Base-by-base conservation (phyloP, 345 rosid species). In the Mangifera indica region DNA sequence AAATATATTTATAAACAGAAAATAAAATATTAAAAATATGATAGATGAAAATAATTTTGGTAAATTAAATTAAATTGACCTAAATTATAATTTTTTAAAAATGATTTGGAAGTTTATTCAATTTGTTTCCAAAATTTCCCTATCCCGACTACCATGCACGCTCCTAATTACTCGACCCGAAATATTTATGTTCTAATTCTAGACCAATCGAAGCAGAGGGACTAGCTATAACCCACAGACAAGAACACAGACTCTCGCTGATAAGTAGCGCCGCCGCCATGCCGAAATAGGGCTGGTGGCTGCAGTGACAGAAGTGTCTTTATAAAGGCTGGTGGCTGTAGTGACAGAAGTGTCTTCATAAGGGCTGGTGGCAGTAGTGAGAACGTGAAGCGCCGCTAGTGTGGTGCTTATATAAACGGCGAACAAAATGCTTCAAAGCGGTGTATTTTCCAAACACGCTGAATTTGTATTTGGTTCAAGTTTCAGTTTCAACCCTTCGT, bases 401-500 rank as follows among this genome's bases (percentile, higher is more conserved):
- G 42, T 37, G 42, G 53, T 49, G 53, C 53, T 37, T 49, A 49
- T 15, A 49, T 15, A 15, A 4, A 5, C 22, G 2, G 68, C n/a
- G 6, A 13, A 14, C 26, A 46, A 63, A 64, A 48, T 49, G 58
- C 74, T 71, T 34, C 60, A 60, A 11, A 37, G 59, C 48, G 32
- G 9, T 29, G 74, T 29, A 49, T 48, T 60, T 71, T 60, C 48
- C 0, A 12, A 45, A 48, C 60, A 29, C 58, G 2, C 66, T 4
- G 54, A 57, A 46, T 55, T 11, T 15, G 66, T 46, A 29, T 71
- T 46, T 0, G 32, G 14, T n/a, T 52, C 60, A 25, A 51, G 29
- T 67, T 67, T 67, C 45, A 52, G 7, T 3, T 49, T 60, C 49
- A 71, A 60, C 2, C 74, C n/a, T 48, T 58, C 64, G 7, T 10